Evolutionary conservation across 169 alveolate genomes (phyloP).

Genomic region (Cryptosporidium felis): DNA sequence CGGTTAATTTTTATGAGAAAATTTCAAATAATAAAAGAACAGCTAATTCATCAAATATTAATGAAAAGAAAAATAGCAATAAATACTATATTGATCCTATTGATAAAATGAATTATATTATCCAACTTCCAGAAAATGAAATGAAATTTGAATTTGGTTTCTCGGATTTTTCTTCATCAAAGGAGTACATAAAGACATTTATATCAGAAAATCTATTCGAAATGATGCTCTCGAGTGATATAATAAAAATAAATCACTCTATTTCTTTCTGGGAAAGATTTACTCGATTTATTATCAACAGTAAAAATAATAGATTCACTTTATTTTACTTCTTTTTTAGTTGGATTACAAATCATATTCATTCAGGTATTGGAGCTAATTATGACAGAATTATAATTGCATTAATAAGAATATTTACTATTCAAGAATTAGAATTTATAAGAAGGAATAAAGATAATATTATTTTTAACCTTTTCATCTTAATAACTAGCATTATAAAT

Average conservation of each 20-base stretch:
- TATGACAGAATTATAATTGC: slow-evolving; percentile 14
- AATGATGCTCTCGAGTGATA: slow-evolving; percentile 7
- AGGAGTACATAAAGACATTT: slow-evolving; percentile 2
- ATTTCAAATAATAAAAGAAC: not conserved
- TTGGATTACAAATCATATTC: slow-evolving; percentile 19
- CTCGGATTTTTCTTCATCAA: not conserved
- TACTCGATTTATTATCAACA: not conserved
- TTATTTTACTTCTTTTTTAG: slow-evolving; percentile 18
- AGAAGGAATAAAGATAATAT: not conserved
- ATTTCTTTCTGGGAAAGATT: slow-evolving; percentile 48
- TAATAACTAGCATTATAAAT: not conserved
- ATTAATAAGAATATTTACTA: not conserved
- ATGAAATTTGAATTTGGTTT: not conserved
- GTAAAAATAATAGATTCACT: not conserved
- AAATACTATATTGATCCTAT: not conserved
- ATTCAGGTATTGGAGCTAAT: not conserved
- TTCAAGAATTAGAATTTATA: not conserved
- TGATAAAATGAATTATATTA: not conserved
- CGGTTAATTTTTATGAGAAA: slow-evolving; percentile 9
- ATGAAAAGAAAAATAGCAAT: not conserved
- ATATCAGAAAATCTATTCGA: not conserved
- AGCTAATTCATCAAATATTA: not conserved
- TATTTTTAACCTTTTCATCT: not conserved
- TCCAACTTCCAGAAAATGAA: slow-evolving; percentile 2
- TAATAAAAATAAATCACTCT: not conserved